phyloP scores from a whole-genome alignment of 768 basidiomycete species.

The Hortiboletus flavorubellus region DNA sequence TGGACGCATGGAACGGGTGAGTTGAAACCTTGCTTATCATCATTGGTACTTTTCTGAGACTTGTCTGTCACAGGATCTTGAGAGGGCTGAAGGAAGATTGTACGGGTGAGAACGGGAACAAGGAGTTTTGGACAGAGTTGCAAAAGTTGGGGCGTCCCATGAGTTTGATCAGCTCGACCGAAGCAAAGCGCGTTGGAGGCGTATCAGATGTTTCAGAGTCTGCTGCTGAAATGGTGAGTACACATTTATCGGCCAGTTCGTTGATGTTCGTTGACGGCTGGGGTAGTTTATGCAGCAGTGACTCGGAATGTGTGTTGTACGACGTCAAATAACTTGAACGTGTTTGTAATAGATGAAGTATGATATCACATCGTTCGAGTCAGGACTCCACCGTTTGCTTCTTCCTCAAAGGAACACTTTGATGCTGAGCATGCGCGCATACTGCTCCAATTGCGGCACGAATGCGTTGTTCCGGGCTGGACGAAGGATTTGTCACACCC shows the following conservation, averaged over 20 bases:
- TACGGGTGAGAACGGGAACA: constrained; percentile 52
- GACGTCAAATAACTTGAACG: neutral
- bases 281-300: constrained; percentile 25
- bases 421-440: neutral
- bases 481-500: neutral
- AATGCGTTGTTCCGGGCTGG: neutral
- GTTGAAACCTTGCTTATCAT: constrained; percentile 18
- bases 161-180: constrained; percentile 58
- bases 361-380: neutral
- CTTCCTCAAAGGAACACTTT: neutral
- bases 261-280: neutral
- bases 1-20: constrained; percentile 77
- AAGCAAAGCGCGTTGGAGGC: constrained; percentile 59
- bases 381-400: neutral
- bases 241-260: neutral
- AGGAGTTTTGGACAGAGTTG: constrained; percentile 63
- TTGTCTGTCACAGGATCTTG: constrained; percentile 49
- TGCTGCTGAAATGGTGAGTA: constrained; percentile 50
- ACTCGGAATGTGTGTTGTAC: neutral
- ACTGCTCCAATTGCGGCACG: neutral
- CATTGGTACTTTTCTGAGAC: neutral
- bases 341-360: neutral
- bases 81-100: constrained; percentile 56
- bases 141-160: constrained; percentile 48
- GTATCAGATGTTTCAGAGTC: constrained; percentile 54